These are phyloP conservation scores for Penicillium simplicissimum DNA, from an alignment of 495 filamentous ascomycete genomes.

Conservation along the genomic window DNA sequence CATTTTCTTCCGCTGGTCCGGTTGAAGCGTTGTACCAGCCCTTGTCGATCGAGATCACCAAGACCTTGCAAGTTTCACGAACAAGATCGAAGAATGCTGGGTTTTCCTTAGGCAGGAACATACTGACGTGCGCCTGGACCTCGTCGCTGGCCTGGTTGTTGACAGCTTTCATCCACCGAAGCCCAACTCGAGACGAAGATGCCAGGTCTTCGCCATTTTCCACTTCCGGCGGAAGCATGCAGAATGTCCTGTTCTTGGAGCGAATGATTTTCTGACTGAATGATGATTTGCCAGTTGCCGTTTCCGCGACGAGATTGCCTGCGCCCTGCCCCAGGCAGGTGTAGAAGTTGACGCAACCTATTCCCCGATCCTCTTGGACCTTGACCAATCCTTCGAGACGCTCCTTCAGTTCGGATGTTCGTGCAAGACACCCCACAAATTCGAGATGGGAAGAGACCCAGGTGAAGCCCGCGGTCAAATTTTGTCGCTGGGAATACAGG, in stretches of 20 bases:
- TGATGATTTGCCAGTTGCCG: constrained; percentile 25
- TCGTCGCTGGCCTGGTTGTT: constrained; percentile 82
- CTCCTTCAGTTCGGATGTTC: constrained; percentile 70
- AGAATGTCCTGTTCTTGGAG: constrained; percentile 74
- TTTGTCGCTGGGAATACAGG: constrained; percentile 79
- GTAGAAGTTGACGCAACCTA: constrained; percentile 80
- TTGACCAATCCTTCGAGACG: constrained; percentile 58
- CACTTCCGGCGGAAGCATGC: constrained; percentile 66
- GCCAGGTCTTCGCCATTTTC: constrained; percentile 34
- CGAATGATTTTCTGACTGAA: constrained; percentile 46
- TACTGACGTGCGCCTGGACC: constrained; percentile 77
- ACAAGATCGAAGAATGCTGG: constrained; percentile 72
- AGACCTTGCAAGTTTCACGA: constrained; percentile 62
- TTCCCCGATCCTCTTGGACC: constrained; percentile 53
- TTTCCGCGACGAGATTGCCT: constrained; percentile 37
- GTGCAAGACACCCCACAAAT: constrained; percentile 86
- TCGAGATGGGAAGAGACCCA: constrained; percentile 94
- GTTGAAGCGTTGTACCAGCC: constrained; percentile 41
- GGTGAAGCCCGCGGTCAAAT: constrained; percentile 65
- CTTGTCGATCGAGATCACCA: constrained; percentile 50
- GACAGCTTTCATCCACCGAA: constrained; percentile 64
- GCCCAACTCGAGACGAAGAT: constrained; percentile 25
- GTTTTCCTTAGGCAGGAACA: constrained; percentile 83
- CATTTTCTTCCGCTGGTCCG: constrained; percentile 25
- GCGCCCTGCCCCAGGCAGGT: constrained; percentile 75